phyloP scores from a whole-genome alignment of 441 rosid genomes.

The Dalechampia spathulata region DNA sequence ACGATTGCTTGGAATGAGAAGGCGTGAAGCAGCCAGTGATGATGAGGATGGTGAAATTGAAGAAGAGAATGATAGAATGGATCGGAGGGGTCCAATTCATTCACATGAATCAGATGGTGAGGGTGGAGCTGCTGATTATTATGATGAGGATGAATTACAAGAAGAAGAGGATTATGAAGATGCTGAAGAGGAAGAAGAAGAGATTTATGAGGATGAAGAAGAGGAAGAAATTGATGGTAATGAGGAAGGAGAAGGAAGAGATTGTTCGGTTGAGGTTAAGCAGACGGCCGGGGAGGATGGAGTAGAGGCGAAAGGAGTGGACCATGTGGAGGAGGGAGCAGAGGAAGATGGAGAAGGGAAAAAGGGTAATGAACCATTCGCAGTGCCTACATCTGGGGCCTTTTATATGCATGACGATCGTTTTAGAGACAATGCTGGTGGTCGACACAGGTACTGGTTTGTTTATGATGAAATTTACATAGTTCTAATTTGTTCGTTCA shows the following conservation, averaged over 20 bases:
- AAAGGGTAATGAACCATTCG: slow-evolving; percentile 72
- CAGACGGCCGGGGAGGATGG: slow-evolving; percentile 8
- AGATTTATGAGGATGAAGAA: slow-evolving; percentile 28
- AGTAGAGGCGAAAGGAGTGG: slow-evolving; percentile 25
- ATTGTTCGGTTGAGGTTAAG: too few relatives aligned
- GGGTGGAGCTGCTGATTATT: slow-evolving; percentile 61
- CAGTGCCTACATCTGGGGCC: slow-evolving; percentile 95
- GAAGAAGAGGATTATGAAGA: slow-evolving; percentile 32
- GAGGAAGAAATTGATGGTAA: slow-evolving; percentile 32
- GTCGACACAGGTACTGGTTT: slow-evolving; percentile 42
- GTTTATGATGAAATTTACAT: too few relatives aligned
- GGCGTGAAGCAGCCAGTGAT: slow-evolving; percentile 84
- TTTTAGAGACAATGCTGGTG: slow-evolving; percentile 60
- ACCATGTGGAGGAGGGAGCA: slow-evolving; percentile 19
- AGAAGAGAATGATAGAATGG: slow-evolving; percentile 24
- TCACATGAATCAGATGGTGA: slow-evolving; percentile 64
- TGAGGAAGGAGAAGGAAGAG: slow-evolving; percentile 16
- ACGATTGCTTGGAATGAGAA: slow-evolving; percentile 54
- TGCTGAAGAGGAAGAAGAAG: slow-evolving; percentile 36
- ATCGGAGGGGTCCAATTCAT: slow-evolving; percentile 35
- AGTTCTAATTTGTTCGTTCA: too few relatives aligned
- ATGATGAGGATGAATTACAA: slow-evolving; percentile 41
- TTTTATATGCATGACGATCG: slow-evolving; percentile 99
- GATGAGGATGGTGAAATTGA: slow-evolving; percentile 54
- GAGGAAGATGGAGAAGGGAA: slow-evolving; percentile 39